Evolutionary conservation across 257 asterid genomes (phyloP).

Genomic region (Gentiana macrophylla): DNA sequence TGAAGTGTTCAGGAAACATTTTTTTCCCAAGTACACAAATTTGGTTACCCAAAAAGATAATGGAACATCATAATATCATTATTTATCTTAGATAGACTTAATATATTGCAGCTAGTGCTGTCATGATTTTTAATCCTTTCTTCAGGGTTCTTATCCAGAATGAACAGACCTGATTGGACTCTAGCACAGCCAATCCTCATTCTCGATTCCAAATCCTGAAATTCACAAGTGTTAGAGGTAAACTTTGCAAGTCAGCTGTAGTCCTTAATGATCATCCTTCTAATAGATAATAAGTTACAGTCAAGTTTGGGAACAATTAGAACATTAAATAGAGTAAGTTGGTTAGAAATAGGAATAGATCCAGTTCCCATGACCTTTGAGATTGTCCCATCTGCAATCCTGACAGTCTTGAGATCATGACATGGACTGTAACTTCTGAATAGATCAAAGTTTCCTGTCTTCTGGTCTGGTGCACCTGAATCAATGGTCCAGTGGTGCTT

Average conservation of each 20-base stretch:
- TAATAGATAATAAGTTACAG: slow-evolving; percentile 1
- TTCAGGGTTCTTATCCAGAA: too few relatives aligned
- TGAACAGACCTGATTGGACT: too few relatives aligned
- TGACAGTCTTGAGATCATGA: neutral
- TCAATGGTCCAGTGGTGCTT: too few relatives aligned
- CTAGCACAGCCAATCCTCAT: too few relatives aligned
- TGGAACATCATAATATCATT: slow-evolving; percentile 1
- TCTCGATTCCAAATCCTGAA: too few relatives aligned
- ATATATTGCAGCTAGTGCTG: too few relatives aligned
- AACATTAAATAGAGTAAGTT: neutral
- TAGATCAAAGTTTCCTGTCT: too few relatives aligned
- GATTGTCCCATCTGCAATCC: neutral
- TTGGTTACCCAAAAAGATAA: slow-evolving; percentile 4
- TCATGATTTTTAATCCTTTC: too few relatives aligned
- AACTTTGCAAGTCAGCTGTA: neutral
- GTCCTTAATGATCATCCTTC: neutral
- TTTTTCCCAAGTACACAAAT: neutral
- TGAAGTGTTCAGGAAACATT: neutral
- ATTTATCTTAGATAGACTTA: neutral
- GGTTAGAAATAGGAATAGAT: neutral
- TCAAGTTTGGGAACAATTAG: neutral
- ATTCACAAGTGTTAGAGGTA: too few relatives aligned
- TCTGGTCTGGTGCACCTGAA: too few relatives aligned
- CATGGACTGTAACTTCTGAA: neutral
- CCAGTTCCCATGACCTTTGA: neutral